Evolutionary conservation across 306 rosid species (phyloP).

Genomic region (Lathyrus tuberosus): DNA sequence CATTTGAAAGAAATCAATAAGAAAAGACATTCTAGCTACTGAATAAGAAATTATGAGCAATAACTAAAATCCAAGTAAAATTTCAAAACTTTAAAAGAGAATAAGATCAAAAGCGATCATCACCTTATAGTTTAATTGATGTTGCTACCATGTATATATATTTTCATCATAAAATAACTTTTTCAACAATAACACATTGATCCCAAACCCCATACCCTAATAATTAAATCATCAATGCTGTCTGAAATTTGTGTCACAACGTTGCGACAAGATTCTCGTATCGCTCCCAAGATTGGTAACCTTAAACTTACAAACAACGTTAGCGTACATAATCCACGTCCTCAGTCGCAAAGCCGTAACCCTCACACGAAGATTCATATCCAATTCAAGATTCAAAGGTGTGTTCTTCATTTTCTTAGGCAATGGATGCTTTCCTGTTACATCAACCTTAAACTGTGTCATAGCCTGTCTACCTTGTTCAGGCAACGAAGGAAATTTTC

Average conservation of each 20-base stretch:
- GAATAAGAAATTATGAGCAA: neutral
- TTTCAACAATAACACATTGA: neutral
- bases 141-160: neutral
- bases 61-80: neutral
- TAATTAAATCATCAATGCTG: conserved; percentile 5
- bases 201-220: neutral
- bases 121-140: conserved; percentile 3
- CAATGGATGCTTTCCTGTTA: conserved; percentile 29
- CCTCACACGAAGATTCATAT: conserved; percentile 41
- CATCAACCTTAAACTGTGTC: conserved; percentile 7
- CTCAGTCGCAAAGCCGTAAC: conserved; percentile 5
- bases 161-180: conserved; percentile 5
- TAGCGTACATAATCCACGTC: conserved; percentile 38
- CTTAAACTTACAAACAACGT: conserved; percentile 49
- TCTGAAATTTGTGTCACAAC: conserved; percentile 39
- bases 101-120: neutral
- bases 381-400: conserved; percentile 25
- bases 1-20: neutral
- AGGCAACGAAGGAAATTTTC: conserved; percentile 42
- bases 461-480: conserved; percentile 10
- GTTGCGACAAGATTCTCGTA: conserved; percentile 35
- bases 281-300: conserved; percentile 24
- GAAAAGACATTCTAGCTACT: too few species aligned
- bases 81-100: neutral
- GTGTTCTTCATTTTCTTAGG: conserved; percentile 4